Percentiles rank a stretch among this genome's conserved stretches.
Evolutionary conservation across 2,329 filamentous ascomycete species (phyloP).

Genomic region (Clarireedia paspali): DNA sequence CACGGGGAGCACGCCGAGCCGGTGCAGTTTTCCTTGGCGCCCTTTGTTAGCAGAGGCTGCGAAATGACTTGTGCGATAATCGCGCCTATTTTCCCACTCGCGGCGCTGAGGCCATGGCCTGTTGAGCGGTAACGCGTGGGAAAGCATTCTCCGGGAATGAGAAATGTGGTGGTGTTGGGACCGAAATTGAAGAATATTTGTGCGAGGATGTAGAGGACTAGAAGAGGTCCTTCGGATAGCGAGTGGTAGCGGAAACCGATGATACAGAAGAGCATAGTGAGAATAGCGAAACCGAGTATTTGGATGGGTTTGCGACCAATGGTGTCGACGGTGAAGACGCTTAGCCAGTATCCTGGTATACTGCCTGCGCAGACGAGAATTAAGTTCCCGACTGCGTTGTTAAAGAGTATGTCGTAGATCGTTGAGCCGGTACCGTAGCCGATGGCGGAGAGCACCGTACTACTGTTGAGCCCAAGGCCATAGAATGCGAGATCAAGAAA

Average conservation of each 20-base stretch:
- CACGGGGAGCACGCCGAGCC: conserved; percentile 46
- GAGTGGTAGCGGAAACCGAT: conserved; percentile 52
- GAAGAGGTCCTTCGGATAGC: conserved; percentile 40
- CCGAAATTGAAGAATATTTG: conserved; percentile 63
- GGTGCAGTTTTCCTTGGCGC: conserved; percentile 41
- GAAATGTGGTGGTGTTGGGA: conserved; percentile 59
- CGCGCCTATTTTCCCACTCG: conserved; percentile 59
- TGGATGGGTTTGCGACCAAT: conserved; percentile 73
- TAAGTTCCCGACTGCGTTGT: conserved; percentile 68
- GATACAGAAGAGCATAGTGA: conserved; percentile 54
- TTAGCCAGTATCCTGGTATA: conserved; percentile 74
- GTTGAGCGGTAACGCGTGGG: conserved; percentile 56
- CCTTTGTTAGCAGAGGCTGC: conserved; percentile 52
- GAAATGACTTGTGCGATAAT: conserved; percentile 61
- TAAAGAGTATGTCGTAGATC: conserved; percentile 62
- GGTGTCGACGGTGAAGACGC: conserved; percentile 65
- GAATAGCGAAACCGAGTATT: conserved; percentile 50
- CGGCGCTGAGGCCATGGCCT: conserved; percentile 58
- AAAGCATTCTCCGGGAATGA: conserved; percentile 57
- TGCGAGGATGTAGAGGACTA: conserved; percentile 55
- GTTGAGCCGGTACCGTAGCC: conserved; percentile 58
- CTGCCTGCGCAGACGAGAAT: conserved; percentile 71
- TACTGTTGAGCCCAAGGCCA: conserved; percentile 68
- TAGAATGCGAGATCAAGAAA: conserved; percentile 66
- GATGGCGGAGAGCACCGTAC: conserved; percentile 62